Evolutionary conservation across 2,329 filamentous ascomycete genomes (phyloP), one percentile per base, ranked within the genome.

Genomic region (Colletotrichum liriopes): DNA sequence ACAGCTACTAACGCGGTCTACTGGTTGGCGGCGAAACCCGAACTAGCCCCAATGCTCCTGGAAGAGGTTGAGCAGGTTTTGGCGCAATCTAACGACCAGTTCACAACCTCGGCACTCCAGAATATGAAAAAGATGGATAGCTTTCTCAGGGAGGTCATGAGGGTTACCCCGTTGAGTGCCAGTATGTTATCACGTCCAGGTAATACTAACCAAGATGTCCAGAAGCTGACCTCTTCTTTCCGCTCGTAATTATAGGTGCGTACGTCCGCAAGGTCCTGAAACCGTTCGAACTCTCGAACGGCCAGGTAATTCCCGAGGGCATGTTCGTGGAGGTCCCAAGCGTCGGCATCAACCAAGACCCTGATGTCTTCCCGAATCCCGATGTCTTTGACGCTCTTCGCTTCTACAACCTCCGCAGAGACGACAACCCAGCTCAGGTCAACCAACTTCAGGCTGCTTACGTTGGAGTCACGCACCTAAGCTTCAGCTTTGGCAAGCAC

Each of bases 271-370:
- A 86, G 73, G 86, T 88, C 11, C 78, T 86, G 43, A 82, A 85
- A 73, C 81, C 85, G 6, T 83, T 90, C 75, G 83, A 83, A 6
- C 85, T 89, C 3, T 88, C 87, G 54, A 87, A 87, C 76, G 88
- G 88, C 29, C 85, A 88, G 58, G 81, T 83, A 37, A 81, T 87
- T 18, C 84, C 85, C 0, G 78, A 81, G 1, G 85, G 84, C 32
- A 82, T 82, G 5, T 79, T 80, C n/a, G 79, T 87, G 29, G 81
- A 86, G 70, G 78, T 84, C 0, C 81, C 85, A 0, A 73, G 80
- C 20, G 78, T 79, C 20, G 81, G 80, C 39, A 74, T 84, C 71
- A 78, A 77, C 60, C 74, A 75, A 4, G 85, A 86, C 74, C 75
- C 79, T 14, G 79, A 79, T 3, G 29, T 65, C 75, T 85, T 81